Evolutionary conservation across 176 grass and related monocot genomes (phyloP).

Genomic region (Melocanna baccifera): DNA sequence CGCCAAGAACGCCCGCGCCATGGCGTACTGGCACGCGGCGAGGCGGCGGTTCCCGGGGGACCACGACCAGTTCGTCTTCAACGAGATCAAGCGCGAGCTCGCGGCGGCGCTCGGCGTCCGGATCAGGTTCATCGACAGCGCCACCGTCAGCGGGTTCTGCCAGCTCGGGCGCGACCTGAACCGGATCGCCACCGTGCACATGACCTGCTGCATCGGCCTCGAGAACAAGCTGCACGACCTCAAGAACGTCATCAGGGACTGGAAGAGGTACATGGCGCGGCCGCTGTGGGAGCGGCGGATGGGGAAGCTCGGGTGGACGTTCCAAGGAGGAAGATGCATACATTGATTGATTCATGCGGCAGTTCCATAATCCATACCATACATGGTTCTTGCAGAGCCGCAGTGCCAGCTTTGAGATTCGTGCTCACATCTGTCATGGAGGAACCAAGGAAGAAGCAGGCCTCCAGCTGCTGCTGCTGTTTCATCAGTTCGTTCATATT

Average conservation of each 20-base stretch:
- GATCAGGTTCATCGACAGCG: constrained; percentile 74
- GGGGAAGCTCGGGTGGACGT: constrained; percentile 56
- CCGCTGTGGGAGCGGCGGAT: constrained; percentile 51
- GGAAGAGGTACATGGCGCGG: constrained; percentile 52
- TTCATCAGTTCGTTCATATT: not conserved
- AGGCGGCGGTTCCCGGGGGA: constrained; percentile 45
- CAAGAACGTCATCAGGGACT: constrained; percentile 46
- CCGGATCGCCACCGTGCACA: constrained; percentile 70
- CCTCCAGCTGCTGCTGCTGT: not conserved
- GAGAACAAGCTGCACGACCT: constrained; percentile 66
- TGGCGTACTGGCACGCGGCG: constrained; percentile 76
- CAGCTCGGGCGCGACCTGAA: constrained; percentile 66
- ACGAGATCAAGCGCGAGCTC: constrained; percentile 73
- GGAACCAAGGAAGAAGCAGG: too few relatives aligned
- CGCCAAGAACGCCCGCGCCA: constrained; percentile 47
- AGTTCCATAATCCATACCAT: not conserved
- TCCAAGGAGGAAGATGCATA: constrained; percentile 66
- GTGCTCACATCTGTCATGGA: too few relatives aligned
- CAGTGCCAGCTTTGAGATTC: not conserved
- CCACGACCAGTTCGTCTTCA: constrained; percentile 85
- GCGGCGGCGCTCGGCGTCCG: constrained; percentile 40
- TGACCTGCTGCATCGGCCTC: constrained; percentile 76
- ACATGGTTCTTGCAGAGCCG: not conserved
- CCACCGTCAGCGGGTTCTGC: constrained; percentile 61
- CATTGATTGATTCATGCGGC: constrained; percentile 14